Evolutionary conservation across 2,329 filamentous ascomycete species (phyloP), one percentile per base, ranked within the genome.

Genomic region (Trichocomaceae sp.): DNA sequence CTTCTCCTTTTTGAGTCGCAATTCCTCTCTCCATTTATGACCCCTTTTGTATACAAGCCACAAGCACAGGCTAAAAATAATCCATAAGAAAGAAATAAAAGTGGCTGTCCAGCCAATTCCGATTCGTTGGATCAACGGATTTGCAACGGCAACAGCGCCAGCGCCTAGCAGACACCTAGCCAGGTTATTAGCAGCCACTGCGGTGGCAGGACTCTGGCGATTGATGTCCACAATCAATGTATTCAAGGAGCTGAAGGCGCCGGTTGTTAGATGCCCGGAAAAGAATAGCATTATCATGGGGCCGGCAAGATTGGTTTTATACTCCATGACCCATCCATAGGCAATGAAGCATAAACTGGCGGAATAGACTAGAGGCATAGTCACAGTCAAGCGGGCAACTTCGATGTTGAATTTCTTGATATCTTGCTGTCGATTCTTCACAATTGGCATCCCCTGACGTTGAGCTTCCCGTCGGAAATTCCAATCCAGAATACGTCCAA

Each of bases 101-200:
- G 61, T 61, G 1, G 52, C 58, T 1, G 64, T 64, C 63, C 64
- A 65, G 7, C 65, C 65, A 26, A 63, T 52, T 0, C 63, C 63
- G 13, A 66, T 66, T 0, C 56, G 52, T 20, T 60, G 46, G 33
- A 66, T 64, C 5, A 66, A 17, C 1, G 64, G 64, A 0, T 46
- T 33, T 1, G 60, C 58, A 26, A 60, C 44, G 1, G 62, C 50
- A 39, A 56, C 72, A 0, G 71, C 69, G 2, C 69, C 73, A 1
- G 74, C 75, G 4, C 72, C 74, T 3, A 75, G 61, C 48, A 74
- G 58, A 52, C 75, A 77, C 1, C 74, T 64, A 3, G 68, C 66
- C 1, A 77, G 57, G 52, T 77, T 76, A 49, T 71, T 75, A 6
- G 74, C 71, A 2, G 75, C 74, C 1, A 73, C 73, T 0, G 72